Percentiles rank a stretch among this genome's conserved stretches.
Conservation (phyloP, 2,329 filamentous ascomycete species). For the Colletotrichum karsti region DNA sequence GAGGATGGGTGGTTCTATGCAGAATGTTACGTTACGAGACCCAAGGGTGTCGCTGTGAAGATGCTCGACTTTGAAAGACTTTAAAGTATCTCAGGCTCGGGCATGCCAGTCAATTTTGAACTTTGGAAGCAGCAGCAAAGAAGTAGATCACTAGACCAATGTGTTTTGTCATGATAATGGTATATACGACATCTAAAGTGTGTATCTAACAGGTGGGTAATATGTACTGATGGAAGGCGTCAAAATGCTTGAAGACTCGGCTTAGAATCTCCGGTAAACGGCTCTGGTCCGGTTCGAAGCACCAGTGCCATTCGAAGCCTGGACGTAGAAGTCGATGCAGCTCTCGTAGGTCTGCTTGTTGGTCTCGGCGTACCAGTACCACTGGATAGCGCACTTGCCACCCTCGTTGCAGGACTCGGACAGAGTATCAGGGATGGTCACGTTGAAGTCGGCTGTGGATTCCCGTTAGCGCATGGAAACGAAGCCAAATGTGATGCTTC, state of each 20-base stretch:
- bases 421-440: conserved; percentile 61
- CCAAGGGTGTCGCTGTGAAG: neutral
- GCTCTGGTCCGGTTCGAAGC: neutral
- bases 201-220: neutral
- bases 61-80: neutral
- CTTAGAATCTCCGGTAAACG: no score
- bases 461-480: conserved; percentile 36
- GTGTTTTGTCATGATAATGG: neutral
- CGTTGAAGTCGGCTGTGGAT: conserved; percentile 50
- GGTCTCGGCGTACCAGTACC: conserved; percentile 66
- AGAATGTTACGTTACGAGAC: conserved; percentile 12
- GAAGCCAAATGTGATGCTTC: conserved; percentile 14
- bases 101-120: no score
- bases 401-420: conserved; percentile 53
- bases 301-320: neutral
- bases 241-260: neutral
- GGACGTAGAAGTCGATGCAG: conserved; percentile 63
- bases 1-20: conserved; percentile 16
- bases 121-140: no score
- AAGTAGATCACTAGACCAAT: no score
- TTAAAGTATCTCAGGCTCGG: no score
- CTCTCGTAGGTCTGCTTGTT: conserved; percentile 70
- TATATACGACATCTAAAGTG: neutral
- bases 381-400: conserved; percentile 62
- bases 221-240: neutral